Conservation (phyloP, 148 eudicot species). For the Rhododendron vialii region DNA sequence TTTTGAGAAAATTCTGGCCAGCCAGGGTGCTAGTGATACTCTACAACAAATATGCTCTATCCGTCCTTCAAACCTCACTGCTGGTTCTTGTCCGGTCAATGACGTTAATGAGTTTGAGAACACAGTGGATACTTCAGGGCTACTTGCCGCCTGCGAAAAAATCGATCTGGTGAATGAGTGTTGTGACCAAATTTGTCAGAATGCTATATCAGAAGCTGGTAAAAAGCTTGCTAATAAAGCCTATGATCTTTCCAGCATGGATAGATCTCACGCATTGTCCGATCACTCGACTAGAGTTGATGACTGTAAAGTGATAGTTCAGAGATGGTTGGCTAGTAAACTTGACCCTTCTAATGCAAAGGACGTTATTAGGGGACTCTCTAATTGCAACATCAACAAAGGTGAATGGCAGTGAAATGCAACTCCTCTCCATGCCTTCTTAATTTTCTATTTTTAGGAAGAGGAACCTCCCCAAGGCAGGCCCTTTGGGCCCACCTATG, state of each 20-base stretch:
- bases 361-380: slow-evolving; percentile 76
- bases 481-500: not conserved
- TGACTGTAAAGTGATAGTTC: slow-evolving; percentile 71
- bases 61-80: slow-evolving; percentile 69
- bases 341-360: slow-evolving; percentile 71
- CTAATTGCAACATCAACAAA: slow-evolving; percentile 88
- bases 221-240: slow-evolving; percentile 57
- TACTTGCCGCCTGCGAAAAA: slow-evolving; percentile 67
- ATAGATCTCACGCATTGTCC: slow-evolving; percentile 27
- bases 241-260: slow-evolving; percentile 36
- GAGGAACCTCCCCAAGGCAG: not conserved
- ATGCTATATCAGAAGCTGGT: slow-evolving; percentile 83
- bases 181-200: slow-evolving; percentile 77
- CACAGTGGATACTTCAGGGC: slow-evolving; percentile 51
- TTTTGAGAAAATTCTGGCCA: slow-evolving; percentile 61
- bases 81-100: slow-evolving; percentile 78
- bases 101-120: slow-evolving; percentile 72
- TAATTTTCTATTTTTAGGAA: not conserved
- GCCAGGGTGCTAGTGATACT: slow-evolving; percentile 67
- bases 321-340: slow-evolving; percentile 83
- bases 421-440: not conserved
- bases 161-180: slow-evolving; percentile 86
- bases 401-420: slow-evolving; percentile 33
- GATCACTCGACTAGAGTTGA: slow-evolving; percentile 50
- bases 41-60: slow-evolving; percentile 68